A percentile compares a stretch with the other conserved stretches of the same genome.
phyloP scores from a whole-genome alignment of 1,139 yeast genomes.

The Geotrichum fermentans region DNA sequence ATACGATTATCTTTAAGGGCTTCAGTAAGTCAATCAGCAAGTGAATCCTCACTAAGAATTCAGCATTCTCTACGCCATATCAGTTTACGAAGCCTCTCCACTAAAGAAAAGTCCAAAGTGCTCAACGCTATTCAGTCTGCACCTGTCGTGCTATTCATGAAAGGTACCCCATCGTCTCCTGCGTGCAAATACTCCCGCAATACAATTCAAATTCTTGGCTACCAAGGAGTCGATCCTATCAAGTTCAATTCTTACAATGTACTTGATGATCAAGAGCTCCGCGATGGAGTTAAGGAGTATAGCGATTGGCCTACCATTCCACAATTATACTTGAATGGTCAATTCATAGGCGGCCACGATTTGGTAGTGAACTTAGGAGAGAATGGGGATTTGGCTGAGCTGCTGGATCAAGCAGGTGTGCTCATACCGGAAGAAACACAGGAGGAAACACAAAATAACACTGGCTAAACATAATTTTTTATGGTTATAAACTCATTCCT shows the following conservation, averaged over 20 bases:
- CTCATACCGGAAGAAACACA: slow-evolving; percentile 76
- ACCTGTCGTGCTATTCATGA: slow-evolving; percentile 80
- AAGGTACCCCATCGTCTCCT: slow-evolving; percentile 87
- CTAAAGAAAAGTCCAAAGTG: slow-evolving; percentile 67
- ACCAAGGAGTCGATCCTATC: slow-evolving; percentile 93
- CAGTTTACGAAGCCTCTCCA: slow-evolving; percentile 54
- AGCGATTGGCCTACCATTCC: slow-evolving; percentile 95
- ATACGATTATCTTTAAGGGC: no score
- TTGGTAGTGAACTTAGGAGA: slow-evolving; percentile 89
- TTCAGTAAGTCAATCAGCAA: no score
- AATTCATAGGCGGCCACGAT: slow-evolving; percentile 97
- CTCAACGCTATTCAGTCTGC: slow-evolving; percentile 72
- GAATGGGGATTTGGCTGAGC: slow-evolving; percentile 80
- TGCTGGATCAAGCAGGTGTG: slow-evolving; percentile 73
- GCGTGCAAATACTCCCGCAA: slow-evolving; percentile 97
- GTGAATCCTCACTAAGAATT: no score
- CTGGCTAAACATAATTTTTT: no score
- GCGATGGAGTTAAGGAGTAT: slow-evolving; percentile 90
- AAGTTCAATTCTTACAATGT: slow-evolving; percentile 97
- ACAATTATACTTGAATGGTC: slow-evolving; percentile 53
- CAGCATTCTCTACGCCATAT: slow-evolving; percentile 5
- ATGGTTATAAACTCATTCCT: no score
- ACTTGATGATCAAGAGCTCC: slow-evolving; percentile 85
- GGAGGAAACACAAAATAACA: no score
- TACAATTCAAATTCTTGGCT: slow-evolving; percentile 87